phyloP scores from a whole-genome alignment of 345 rosid species.

The Salix udensis region DNA sequence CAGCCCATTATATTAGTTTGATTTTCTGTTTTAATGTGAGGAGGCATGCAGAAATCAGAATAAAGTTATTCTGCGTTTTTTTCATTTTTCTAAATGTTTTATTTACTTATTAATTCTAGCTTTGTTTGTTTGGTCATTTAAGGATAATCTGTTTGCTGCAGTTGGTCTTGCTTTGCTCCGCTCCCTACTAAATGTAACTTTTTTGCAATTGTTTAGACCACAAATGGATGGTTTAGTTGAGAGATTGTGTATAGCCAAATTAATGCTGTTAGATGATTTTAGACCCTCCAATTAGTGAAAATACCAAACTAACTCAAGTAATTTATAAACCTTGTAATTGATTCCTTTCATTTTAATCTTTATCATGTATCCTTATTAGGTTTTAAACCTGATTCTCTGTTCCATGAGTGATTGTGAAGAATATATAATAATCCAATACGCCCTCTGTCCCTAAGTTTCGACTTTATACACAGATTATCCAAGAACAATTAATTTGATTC shows the following conservation, averaged over 20 bases:
- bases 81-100: no score
- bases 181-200: background rate
- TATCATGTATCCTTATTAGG: background rate
- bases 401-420: background rate
- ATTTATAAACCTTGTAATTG: background rate
- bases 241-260: background rate
- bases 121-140: background rate
- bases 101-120: no score
- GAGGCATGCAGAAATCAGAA: no score
- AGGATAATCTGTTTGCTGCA: background rate
- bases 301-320: background rate
- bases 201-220: background rate
- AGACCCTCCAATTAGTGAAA: background rate
- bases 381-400: background rate
- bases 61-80: no score
- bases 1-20: no score
- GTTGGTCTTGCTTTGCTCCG: background rate
- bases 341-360: background rate
- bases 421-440: background rate
- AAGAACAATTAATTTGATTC: no score
- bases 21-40: no score
- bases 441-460: no score
- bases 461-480: no score
- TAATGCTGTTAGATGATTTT: background rate
- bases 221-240: background rate